Base-by-base conservation (phyloP, 768 basidiomycete species). In the Dentipellis sp. region DNA sequence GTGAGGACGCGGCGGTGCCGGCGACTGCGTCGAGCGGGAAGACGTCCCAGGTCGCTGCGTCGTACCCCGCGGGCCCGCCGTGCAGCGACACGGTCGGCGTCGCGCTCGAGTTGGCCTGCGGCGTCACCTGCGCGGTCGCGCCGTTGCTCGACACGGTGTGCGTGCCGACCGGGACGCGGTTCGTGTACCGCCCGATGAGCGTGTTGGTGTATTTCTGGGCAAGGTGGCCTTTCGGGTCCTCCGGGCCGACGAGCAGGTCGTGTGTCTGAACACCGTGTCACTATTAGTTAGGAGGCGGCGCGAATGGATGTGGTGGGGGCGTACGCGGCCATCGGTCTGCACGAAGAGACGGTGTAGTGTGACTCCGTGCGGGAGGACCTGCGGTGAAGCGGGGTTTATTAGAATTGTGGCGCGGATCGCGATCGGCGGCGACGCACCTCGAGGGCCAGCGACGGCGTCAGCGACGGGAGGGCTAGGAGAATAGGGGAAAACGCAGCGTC, bases 211-310 rank as follows among this genome's bases (percentile, higher is more conserved):
- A 89, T 68, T 82, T 84, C 66, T 84, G 78, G 10, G 66, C 68
- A 35, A 72, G 66, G 66, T 88, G 85, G 58, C 74, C 80, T 59
- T 74, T 63, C 51, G 85, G 80, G 46, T 72, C 68, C 70, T 87
- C 82, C 39, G 88, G 87, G 16, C 86, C 88, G 61, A 88, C 75
- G 45, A 90, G 79, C 56, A 90, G 77, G 67, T 89, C 88, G 69
- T 89, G 84, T 6, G 83, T 86, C 85, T 87, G 61, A 6, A 54
- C 17, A 35, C 2, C 37, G 11, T 35, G 23, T 10, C 38, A 46
- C 39, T 58, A 42, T 35, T 19, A 53, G 47, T 39, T 10, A 10
- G 29, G 16, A 21, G 22, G 38, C 16, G 36, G 49, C 12, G 22
- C 6, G 52, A 1, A 51, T 46, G 53, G 29, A 9, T 9, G 11